Evolutionary conservation across 129 eudicot species (phyloP).

Genomic region (Oenanthe sinensis): DNA sequence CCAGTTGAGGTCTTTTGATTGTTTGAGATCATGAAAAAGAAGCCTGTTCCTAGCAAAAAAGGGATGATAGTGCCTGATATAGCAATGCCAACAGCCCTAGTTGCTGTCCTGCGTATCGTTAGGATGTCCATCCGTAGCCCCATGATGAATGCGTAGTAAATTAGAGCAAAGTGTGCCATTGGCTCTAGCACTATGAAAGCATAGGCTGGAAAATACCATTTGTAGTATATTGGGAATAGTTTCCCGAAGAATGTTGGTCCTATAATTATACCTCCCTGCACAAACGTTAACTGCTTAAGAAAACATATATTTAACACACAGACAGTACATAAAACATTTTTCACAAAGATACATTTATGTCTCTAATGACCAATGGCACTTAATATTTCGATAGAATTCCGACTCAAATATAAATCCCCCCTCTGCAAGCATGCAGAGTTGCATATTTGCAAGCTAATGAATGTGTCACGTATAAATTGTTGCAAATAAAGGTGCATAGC

Average conservation of each 20-base stretch:
- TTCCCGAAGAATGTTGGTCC: slow-evolving; percentile 39
- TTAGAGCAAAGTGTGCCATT: slow-evolving; percentile 40
- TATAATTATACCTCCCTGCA: slow-evolving; percentile 33
- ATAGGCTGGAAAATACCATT: slow-evolving; percentile 27
- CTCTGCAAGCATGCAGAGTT: too few relatives aligned
- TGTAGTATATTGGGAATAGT: not conserved
- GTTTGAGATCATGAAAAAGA: slow-evolving; percentile 1
- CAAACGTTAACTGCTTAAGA: not conserved
- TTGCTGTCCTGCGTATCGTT: slow-evolving; percentile 20
- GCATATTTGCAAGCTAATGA: not conserved
- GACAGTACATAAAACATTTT: not conserved
- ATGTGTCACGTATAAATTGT: not conserved
- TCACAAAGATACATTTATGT: not conserved
- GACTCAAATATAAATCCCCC: too few relatives aligned
- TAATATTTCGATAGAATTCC: too few relatives aligned
- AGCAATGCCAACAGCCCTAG: slow-evolving; percentile 24
- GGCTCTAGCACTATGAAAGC: slow-evolving; percentile 30
- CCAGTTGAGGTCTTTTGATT: not conserved
- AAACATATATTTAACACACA: not conserved
- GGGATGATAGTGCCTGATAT: slow-evolving; percentile 23
- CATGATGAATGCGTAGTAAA: slow-evolving; percentile 38
- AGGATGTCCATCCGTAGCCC: slow-evolving; percentile 38
- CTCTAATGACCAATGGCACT: too few relatives aligned
- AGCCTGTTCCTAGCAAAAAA: slow-evolving; percentile 15
- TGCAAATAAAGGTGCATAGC: not conserved